Base-by-base conservation (phyloP, 192 early-diverging fungal genomes). In the Gryganskiella cystojenkinii region DNA sequence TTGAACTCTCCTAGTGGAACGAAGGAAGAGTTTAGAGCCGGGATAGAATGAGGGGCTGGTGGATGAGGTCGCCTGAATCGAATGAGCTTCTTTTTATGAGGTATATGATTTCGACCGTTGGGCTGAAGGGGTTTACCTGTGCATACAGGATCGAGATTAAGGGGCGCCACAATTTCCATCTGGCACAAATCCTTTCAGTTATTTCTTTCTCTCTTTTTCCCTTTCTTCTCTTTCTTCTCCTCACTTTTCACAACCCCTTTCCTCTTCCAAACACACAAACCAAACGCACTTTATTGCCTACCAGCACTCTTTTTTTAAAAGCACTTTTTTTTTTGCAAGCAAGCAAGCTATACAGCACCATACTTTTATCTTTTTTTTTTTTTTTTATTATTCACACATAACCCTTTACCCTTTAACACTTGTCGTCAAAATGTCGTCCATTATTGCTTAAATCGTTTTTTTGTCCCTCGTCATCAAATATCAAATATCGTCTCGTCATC, bases 371-470 rank as follows among this genome's bases (percentile, higher is more conserved):
- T 61, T 30, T 52, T 52, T 64, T 63, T 49, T 63, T 53, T 63
- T 68, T 30, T 52, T 68, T 67, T 57, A 43, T n/a, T 47, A 25
- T 49, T 31, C 34, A 34, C 43, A 14, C 37, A 59, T 35, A 30
- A n/a, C n/a, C 66, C 34, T 19, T 78, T 64, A 19, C 66, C 35
- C 17, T 9, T 69, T 30, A 37, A 33, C 56, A 27, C 44, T 58
- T 51, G 52, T 69, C 59, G 42, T 25, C 74, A 78, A 78, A 66
- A 78, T 78, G 74, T 78, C 61, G 74, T 78, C 74, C 74, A 78
- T 78, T 61, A 78, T 78, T 55, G 74, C 69, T 78, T 78, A 78
- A 78, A 57, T 66, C 66, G 64, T 78, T 68, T 51, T 44, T 37
- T 30, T 59, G 30, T 60, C 67, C 58, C 60, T 61, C 35, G 20